Base-by-base conservation (phyloP, 257 asterid species). In the Parsonsia alboflavescens region DNA sequence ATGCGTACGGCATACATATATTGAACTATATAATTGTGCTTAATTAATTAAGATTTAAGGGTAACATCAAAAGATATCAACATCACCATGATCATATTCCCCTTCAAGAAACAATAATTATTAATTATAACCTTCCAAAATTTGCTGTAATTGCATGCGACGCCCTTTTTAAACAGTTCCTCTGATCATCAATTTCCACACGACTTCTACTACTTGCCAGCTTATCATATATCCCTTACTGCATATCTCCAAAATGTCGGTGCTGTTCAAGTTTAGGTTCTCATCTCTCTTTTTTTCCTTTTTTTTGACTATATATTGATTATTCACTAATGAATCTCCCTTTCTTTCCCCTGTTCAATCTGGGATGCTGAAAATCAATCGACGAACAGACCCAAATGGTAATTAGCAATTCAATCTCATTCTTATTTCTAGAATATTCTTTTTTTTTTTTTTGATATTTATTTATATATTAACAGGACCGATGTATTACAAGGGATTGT, bases 361-460 rank as follows among this genome's bases (percentile, higher is more conserved):
- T 58, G 48, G 77, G 86, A 28, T 68, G 83, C 17, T 33, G 7
- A 33, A 73, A 12, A 49, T 49, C 33, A 74, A 74, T 17, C 77
- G 24, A 67, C 39, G 66, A 56, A 78, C 86, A 87, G 96, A 89
- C 78, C 96, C 96, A 65, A 89, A 88, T 73, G 96, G 96, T 89
- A 52, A 83, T 89, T 39, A 22, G 9, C 4, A 10, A 10, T 42
- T 68, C 42, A 24, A 1, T 36, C 36, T 42, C 10, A 12, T 22
- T 26, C 68, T 54, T 17, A 42, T 44, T 7, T 1, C 50, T 33
- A 46, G 17, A 7, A 8, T 19, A 2, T 42, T 42, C 46, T 42
- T 5, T 33, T 15, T 15, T 11, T 50, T 52, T 10, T 16, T 13
- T 52, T 12, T 13, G 0, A 0, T 2, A 13, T 33, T 4, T 2